Conservation (phyloP, 345 rosid species). For the Leavenworthia alabamica region DNA sequence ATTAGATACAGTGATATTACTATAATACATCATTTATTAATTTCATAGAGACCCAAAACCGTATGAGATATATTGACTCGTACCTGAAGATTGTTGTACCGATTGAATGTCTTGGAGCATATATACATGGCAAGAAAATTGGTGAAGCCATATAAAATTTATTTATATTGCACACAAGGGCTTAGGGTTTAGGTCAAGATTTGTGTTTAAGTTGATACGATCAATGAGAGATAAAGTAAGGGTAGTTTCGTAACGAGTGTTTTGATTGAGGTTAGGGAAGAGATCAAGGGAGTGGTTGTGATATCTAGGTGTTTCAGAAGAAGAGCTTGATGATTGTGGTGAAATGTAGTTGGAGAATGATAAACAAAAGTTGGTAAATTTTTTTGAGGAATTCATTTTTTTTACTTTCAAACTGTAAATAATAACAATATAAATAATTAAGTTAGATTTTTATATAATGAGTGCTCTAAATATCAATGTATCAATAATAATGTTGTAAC, state of each 20-base stretch:
- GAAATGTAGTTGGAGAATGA: constrained; percentile 17
- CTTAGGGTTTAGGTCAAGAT: constrained; percentile 13
- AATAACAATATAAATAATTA: not conserved
- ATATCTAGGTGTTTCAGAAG: constrained; percentile 27
- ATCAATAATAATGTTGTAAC: no score
- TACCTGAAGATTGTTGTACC: constrained; percentile 96
- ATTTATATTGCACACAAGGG: constrained; percentile 23
- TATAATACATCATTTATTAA: not conserved
- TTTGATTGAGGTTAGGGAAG: constrained; percentile 32
- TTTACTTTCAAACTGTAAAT: not conserved
- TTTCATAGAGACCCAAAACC: constrained; percentile 14
- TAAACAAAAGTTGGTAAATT: constrained; percentile 12
- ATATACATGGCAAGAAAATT: constrained; percentile 78
- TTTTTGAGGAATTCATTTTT: constrained; percentile 5
- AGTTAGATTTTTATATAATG: constrained; percentile 30
- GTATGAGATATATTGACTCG: not conserved
- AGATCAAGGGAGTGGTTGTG: constrained; percentile 42
- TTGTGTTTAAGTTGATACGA: constrained; percentile 11
- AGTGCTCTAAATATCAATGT: constrained; percentile 11
- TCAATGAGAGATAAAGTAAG: constrained; percentile 23
- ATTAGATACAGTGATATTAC: not conserved
- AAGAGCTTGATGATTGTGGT: constrained; percentile 29
- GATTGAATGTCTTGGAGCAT: constrained; percentile 86
- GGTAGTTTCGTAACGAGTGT: not conserved
- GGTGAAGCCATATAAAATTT: constrained; percentile 69